phyloP scores from a whole-genome alignment of 2,329 filamentous ascomycete species.

The Trichoderma atrobrunneum region DNA sequence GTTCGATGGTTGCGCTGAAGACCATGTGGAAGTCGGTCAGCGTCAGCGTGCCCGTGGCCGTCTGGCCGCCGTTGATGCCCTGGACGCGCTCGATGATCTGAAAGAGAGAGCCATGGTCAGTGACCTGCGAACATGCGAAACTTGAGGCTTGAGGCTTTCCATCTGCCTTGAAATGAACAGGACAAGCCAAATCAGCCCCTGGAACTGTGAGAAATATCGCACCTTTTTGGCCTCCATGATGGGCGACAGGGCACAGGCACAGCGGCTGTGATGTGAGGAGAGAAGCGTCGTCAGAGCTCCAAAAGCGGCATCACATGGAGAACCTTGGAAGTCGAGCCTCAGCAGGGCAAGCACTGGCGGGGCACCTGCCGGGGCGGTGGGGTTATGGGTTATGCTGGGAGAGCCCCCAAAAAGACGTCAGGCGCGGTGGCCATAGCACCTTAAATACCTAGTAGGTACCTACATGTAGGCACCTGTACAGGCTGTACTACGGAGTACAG shows the following conservation, averaged over 20 bases:
- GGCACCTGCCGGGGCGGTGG: slow-evolving; percentile 11
- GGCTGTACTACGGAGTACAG: too few species aligned
- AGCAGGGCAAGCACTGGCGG: slow-evolving; percentile 14
- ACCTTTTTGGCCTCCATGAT: slow-evolving; percentile 45
- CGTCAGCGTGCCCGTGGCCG: slow-evolving; percentile 55
- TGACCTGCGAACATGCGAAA: neutral
- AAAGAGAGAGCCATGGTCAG: slow-evolving; percentile 7
- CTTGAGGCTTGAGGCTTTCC: neutral
- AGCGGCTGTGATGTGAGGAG: slow-evolving; percentile 8
- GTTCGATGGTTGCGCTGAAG: slow-evolving; percentile 45
- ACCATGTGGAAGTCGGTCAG: slow-evolving; percentile 62
- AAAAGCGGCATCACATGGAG: slow-evolving; percentile 8
- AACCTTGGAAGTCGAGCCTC: neutral
- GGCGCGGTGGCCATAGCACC: slow-evolving; percentile 2
- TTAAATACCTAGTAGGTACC: too few species aligned
- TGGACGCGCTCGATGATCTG: slow-evolving; percentile 58
- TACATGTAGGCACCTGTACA: neutral
- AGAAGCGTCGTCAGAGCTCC: slow-evolving; percentile 17
- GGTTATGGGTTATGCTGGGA: slow-evolving; percentile 15
- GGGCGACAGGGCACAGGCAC: neutral
- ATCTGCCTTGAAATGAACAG: neutral
- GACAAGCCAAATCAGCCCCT: neutral
- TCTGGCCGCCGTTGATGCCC: slow-evolving; percentile 57
- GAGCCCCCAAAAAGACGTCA: slow-evolving; percentile 15
- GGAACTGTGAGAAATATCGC: slow-evolving; percentile 11